Base-by-base conservation (phyloP, 1,284 basidiomycete species). In the Ceratobasidium sp. region DNA sequence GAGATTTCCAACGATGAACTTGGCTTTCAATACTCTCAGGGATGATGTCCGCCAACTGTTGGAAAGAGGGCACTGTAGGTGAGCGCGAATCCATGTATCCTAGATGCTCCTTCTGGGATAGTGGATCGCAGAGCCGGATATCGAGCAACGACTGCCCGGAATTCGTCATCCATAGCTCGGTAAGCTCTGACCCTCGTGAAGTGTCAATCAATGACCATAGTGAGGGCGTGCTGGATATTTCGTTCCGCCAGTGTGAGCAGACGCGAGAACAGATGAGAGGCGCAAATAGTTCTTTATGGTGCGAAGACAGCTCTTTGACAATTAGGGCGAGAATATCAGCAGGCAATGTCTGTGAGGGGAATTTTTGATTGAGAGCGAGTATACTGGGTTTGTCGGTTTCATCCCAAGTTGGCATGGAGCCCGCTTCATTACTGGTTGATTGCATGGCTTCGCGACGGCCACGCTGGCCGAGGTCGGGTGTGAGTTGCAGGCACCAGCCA, bases 221-320 rank as follows among this genome's bases (percentile, higher is more conserved):
- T 4, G 27, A 36, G 4, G 59, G 59, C 1, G 22, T 62, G 2
- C 47, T 2, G 9, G 29, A 45, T n/a, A 47, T 47, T 11, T 24
- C 19, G 11, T 27, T n/a, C 22, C 59, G 59, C 59, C 59, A 62
- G 22, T 45, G 31, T 45, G 59, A 41, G 17, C 59, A 62, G 36
- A 62, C 59, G n/a, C 47, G 59, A 24, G 59, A 62, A 19, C 44
- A 62, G 17, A 62, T 62, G n/a, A 62, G 59, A 22, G 59, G 59
- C 9, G 59, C 59, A 22, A 44, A 62, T 62, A 62, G 41, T 17
- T 62, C 59, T 45, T 22, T 44, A 41, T n/a, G 59, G 22, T 24
- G 22, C 19, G 17, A 45, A 8, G 44, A 62, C 29, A 62, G 41
- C 15, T 45, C 7, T 15, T 47, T 19, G 4, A 62, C 11, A 36